Base-by-base conservation (phyloP, 2,329 filamentous ascomycete genomes). In the Aspergillus pseudotamarii region DNA sequence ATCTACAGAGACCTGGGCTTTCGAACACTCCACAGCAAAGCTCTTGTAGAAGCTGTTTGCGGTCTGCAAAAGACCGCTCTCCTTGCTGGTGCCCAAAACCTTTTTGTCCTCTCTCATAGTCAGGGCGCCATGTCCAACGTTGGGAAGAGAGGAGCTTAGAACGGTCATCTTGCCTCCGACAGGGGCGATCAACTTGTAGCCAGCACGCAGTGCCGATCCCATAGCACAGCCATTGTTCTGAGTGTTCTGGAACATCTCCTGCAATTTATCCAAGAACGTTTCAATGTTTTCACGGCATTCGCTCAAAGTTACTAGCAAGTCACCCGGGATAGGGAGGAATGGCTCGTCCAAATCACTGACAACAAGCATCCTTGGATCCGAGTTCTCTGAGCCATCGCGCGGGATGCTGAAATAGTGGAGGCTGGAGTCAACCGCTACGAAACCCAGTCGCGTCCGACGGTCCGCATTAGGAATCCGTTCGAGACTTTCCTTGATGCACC, bases 381-480 rank as follows among this genome's bases (percentile, higher is more conserved):
- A 89, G 71, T 88, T 91, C 76, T 96, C 94, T 55, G 94, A 91
- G 14, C 88, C 88, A 74, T 98, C 94, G 69, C 93, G 91, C 48
- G 94, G 93, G 65, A 99, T 91, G 11, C 92, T 92, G 80, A 99
- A 99, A 82, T 97, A 99, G 79, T 98, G 93, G 68, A 99, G 83
- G 73, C 92, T 94, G 14, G 93, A 93, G 80, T 99, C 95, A 28
- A 98, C 93, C 9, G 94, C 94, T 76, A 99, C 90, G 78, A 99
- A 99, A 34, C 95, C 95, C 60, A 99, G 85, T 64, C 94, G 88
- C 45, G 95, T 98, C 71, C 95, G 88, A 65, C 94, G 88, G 77
- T 98, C 95, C 28, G 94, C 94, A 78, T 99, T 98, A n/a, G 95
- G 95, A 86, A 99, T 97, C 79, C 94, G 87, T 80, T 96, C 94